Base-by-base conservation (phyloP, 352 stramenopile genomes). In the Phytophthora pseudosyringae region DNA sequence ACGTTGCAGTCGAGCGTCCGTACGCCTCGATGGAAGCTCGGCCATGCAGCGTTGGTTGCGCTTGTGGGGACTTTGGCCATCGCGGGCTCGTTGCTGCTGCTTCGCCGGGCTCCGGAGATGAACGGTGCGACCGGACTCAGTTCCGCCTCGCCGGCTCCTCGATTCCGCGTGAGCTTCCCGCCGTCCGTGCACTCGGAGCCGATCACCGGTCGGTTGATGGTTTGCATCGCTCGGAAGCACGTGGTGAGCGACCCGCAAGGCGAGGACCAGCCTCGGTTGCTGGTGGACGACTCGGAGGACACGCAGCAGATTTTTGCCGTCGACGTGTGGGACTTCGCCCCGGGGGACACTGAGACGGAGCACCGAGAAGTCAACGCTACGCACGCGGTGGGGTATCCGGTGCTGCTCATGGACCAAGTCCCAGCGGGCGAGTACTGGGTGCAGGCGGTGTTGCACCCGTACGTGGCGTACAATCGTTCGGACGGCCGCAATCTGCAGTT, bases 221-320 rank as follows among this genome's bases (percentile, higher is more conserved):
- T 90, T 38, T 88, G 78, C 21, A 73, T 90, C 7, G 80, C 78
- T 64, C 81, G 75, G 57, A 71, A 74, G 48, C 54, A 71, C n/a
- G 71, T 67, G 0, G 78, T 88, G 16, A 51, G 76, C 5, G 76
- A 87, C 46, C 65, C 76, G 16, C 61, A 81, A 43, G 75, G 71
- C 11, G 55, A 84, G 13, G 78, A 89, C 60, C 76, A 88, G 48
- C 80, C 80, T 52, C 76, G 80, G 9, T 74, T 86, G n/a, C 58
- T 90, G 3, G 59, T 88, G 18, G 59, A 45, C 38, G 80, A 88
- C 51, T 83, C 69, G 8, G 63, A 54, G 2, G 64, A 83, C 38
- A 85, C 76, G 1, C 80, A 88, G 53, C 80, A 90, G 58, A 65
- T 81, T 53, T 90, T 90, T 29, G 80, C 78, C 0, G 78, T 86